Base-by-base conservation (phyloP, 352 stramenopile species). In the Phytophthora citricola region DNA sequence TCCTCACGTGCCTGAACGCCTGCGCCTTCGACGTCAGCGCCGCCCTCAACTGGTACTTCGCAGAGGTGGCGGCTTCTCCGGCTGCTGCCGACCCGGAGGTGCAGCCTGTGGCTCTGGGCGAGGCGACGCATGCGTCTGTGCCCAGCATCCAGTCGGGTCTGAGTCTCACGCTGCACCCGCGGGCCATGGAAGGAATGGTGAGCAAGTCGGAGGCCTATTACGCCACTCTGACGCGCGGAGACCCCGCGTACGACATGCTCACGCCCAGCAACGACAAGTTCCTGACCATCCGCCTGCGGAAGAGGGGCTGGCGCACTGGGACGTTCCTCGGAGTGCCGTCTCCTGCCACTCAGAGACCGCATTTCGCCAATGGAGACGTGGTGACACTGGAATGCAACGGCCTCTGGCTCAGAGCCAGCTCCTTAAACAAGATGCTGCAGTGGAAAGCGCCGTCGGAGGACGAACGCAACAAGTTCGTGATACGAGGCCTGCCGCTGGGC, bases 11-110 rank as follows among this genome's bases (percentile, higher is more conserved):
- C 55, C 67, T 96, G 2, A 91, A 92, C 71, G 85, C 86, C 17
- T 94, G 86, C 60, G 74, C 66, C 49, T 94, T 94, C 51, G 88
- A 96, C 65, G 88, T 96, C 38, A 93, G 83, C 61, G 85, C 83
- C 4, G 88, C 88, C 20, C 70, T 96, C 57, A 96, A 96, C 61
- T 93, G 85, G 79, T 96, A 96, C 76, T 96, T 96, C 43, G 87
- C 87, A 46, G 86, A 94, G 52, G 72, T 94, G 29, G 84, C 79
- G 20, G 65, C 61, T 36, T 70, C 74, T 61, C 43, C 69, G 43
- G n/a, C 53, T 20, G 41, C 49, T 39, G 17, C 34, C 22, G 29
- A 32, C 29, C 5, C 29, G 10, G 14, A 36, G 12, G 31, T 14
- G 39, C 46, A 46, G 40, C 47, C 46, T 17, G 24, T 51, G 26